These are phyloP conservation scores for Plenodomus lindquistii DNA, from an alignment of 2,329 filamentous ascomycete genomes.

Conservation along the genomic window DNA sequence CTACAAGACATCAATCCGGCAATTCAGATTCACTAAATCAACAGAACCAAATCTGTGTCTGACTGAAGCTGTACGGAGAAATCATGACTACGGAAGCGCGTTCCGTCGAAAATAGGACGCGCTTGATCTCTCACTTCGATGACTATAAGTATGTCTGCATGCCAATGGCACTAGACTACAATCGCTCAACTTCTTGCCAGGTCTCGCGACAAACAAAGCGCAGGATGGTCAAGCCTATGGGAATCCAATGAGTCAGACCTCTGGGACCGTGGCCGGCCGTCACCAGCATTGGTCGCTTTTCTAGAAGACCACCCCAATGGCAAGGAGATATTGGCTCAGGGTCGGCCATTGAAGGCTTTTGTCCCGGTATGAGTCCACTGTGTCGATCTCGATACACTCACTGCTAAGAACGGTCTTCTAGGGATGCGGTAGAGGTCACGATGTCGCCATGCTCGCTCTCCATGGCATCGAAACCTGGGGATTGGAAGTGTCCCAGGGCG, in stretches of 20 bases:
- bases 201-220: conserved; percentile 14
- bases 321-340: conserved; percentile 28
- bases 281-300: conserved; percentile 53
- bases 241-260: conserved; percentile 53
- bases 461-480: conserved; percentile 76
- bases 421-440: conserved; percentile 77
- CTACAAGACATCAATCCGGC: not conserved
- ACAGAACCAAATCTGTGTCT: not conserved
- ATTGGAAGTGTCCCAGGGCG: conserved; percentile 64
- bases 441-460: conserved; percentile 72
- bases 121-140: conserved; percentile 13
- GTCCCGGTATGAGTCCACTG: conserved; percentile 56
- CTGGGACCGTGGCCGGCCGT: conserved; percentile 59
- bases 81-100: conserved; percentile 15
- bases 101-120: conserved; percentile 13
- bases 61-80: no score
- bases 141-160: conserved; percentile 9
- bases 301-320: conserved; percentile 14
- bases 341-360: conserved; percentile 61
- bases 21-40: not conserved
- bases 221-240: conserved; percentile 59
- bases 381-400: not conserved
- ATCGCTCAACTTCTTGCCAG: conserved; percentile 7
- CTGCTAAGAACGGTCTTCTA: conserved; percentile 4
- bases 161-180: not conserved